phyloP scores from a whole-genome alignment of 257 asterid genomes.

The Ilex aquifolium region DNA sequence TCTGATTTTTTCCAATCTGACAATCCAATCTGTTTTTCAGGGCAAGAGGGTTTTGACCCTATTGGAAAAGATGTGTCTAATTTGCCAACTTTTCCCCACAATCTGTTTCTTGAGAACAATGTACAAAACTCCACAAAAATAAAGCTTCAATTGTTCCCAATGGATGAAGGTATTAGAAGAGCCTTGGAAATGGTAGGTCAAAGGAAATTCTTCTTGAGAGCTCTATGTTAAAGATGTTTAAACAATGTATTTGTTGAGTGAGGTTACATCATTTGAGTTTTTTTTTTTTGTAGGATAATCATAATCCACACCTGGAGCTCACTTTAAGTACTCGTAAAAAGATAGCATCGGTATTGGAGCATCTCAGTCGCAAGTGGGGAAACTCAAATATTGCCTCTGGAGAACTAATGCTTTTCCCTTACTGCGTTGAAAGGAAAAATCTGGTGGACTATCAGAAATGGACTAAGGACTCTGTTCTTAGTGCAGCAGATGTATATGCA shows the following conservation, averaged over 20 bases:
- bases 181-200: constrained; percentile 77
- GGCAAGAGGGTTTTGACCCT: constrained; percentile 40
- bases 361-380: constrained; percentile 94
- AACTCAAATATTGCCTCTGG: constrained; percentile 41
- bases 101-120: constrained; percentile 31
- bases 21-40: constrained; percentile 31
- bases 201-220: neutral
- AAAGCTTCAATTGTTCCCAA: constrained; percentile 92
- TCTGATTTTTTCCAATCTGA: constrained; percentile 9
- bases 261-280: neutral
- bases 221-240: too few species aligned
- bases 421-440: constrained; percentile 57
- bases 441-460: constrained; percentile 67
- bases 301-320: constrained; percentile 88
- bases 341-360: constrained; percentile 87
- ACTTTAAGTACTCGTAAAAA: constrained; percentile 83
- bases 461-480: constrained; percentile 73
- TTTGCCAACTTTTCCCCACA: constrained; percentile 26
- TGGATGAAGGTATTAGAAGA: constrained; percentile 77
- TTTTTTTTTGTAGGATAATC: constrained; percentile 53
- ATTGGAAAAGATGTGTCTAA: constrained; percentile 41
- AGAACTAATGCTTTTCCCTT: constrained; percentile 80
- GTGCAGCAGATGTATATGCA: constrained; percentile 79
- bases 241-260: too few species aligned
- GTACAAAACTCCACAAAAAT: constrained; percentile 57